phyloP scores from a whole-genome alignment of 1,139 yeast species.

The Geotrichum cucujoidarum region DNA sequence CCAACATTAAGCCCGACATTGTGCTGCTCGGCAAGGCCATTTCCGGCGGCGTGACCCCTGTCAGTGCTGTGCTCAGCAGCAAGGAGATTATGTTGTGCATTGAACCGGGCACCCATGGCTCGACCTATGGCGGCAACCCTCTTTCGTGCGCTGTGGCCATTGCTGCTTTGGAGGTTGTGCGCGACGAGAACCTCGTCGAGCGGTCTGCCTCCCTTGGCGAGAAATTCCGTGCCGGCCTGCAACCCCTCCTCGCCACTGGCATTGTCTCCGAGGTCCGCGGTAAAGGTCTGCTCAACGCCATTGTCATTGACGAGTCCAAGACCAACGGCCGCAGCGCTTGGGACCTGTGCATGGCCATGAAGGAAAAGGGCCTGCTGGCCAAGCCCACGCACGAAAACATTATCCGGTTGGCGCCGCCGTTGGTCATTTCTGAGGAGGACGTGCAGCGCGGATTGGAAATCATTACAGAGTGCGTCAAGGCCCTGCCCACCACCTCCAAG shows the following conservation, averaged over 20 bases:
- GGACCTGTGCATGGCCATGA: conserved; percentile 91
- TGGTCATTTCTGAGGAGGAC: conserved; percentile 85
- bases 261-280: conserved; percentile 90
- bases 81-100: conserved; percentile 83
- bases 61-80: conserved; percentile 84
- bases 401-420: conserved; percentile 93
- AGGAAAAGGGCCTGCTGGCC: conserved; percentile 83
- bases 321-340: conserved; percentile 92
- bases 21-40: conserved; percentile 89
- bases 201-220: conserved; percentile 71
- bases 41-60: conserved; percentile 93
- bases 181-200: conserved; percentile 80
- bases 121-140: conserved; percentile 98
- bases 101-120: conserved; percentile 96
- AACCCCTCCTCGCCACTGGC: conserved; percentile 54
- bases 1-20: conserved; percentile 77
- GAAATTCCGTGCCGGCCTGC: conserved; percentile 61
- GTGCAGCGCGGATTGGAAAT: conserved; percentile 72
- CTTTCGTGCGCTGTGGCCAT: conserved; percentile 90
- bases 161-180: conserved; percentile 87
- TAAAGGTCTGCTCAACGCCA: conserved; percentile 80
- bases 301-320: conserved; percentile 80
- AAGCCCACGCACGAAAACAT: conserved; percentile 96
- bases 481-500: conserved; percentile 49
- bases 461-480: conserved; percentile 57